phyloP scores from a whole-genome alignment of 257 asterid genomes.

The Euphrasia confusa region DNA sequence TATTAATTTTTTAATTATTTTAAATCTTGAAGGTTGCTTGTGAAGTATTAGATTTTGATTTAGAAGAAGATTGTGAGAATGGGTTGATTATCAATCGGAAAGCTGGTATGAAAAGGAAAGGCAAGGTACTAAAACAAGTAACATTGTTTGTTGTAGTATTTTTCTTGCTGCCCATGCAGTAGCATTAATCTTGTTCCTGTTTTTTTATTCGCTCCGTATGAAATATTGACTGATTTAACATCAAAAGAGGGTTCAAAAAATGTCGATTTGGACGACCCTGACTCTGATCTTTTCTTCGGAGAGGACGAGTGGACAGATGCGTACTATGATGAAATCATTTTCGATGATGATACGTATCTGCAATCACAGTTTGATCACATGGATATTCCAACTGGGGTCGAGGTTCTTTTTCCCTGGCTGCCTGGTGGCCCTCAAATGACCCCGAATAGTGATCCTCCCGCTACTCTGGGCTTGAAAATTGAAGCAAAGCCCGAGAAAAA shows the following conservation, averaged over 20 bases:
- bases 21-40: too few relatives aligned
- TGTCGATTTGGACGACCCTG: slow-evolving; percentile 35
- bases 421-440: slow-evolving; percentile 21
- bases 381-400: slow-evolving; percentile 74
- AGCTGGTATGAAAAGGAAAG: too few relatives aligned
- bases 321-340: slow-evolving; percentile 43
- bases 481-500: slow-evolving; percentile 18
- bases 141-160: not conserved
- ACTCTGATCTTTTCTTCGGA: slow-evolving; percentile 32
- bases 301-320: slow-evolving; percentile 48
- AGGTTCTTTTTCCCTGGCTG: slow-evolving; percentile 67
- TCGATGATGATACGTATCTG: slow-evolving; percentile 35
- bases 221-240: slow-evolving; percentile 29
- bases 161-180: not conserved
- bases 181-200: not conserved
- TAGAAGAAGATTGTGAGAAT: slow-evolving; percentile 14
- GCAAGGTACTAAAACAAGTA: not conserved
- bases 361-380: slow-evolving; percentile 61
- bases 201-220: slow-evolving; percentile 31
- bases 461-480: slow-evolving; percentile 24
- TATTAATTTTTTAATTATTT: too few relatives aligned
- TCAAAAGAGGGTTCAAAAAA: slow-evolving; percentile 22
- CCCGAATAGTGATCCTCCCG: slow-evolving; percentile 34
- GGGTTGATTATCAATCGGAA: not conserved
- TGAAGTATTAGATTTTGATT: too few relatives aligned